Evolutionary conservation across 202 grass and related monocot genomes (phyloP), one percentile per base, ranked within the genome.

Genomic region (Setaria viridis): DNA sequence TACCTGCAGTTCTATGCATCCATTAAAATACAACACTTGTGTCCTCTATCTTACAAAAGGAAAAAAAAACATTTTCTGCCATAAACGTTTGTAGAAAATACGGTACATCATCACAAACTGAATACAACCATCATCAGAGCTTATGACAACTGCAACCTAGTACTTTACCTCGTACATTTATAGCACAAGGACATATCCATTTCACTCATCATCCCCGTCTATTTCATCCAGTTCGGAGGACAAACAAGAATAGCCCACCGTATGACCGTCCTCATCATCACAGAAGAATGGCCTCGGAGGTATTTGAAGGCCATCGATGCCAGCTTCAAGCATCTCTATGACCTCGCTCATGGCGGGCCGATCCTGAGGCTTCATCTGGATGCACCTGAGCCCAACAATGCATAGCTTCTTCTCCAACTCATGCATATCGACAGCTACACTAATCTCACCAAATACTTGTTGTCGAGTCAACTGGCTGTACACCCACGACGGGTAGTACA

Each of bases 271-370:
- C 2, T 66, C 69, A 1, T 64, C 35, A 0, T 63, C 79, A 15
- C 72, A 92, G 77, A 88, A 89, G 66, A 92, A 92, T 19, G 82
- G 86, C 43, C 71, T 93, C 0, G 85, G 48, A 35, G 91, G 91
- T 46, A 88, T 70, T 34, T 63, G 60, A 9, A 93, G 50, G 0
- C 25, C 9, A n/a, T 84, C 62, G 0, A 3, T 7, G 0, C 41
- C 80, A 20, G 17, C 79, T 54, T 91, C 85, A 0, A 93, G 62
- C 69, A 91, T 88, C 63, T 90, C 91, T 3, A 90, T 62, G 12
- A 90, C 85, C 41, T 89, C 41, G 5, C 76, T 50, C 91, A 93
- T 93, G 0, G 85, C 72, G 0, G 88, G 88, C 7, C 85, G 81
- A 43, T 90, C 88, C 2, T n/a, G 39, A 0, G 84, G 53, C 25